phyloP scores from a whole-genome alignment of 768 basidiomycete species.

The Tylopilus subfusipes region DNA sequence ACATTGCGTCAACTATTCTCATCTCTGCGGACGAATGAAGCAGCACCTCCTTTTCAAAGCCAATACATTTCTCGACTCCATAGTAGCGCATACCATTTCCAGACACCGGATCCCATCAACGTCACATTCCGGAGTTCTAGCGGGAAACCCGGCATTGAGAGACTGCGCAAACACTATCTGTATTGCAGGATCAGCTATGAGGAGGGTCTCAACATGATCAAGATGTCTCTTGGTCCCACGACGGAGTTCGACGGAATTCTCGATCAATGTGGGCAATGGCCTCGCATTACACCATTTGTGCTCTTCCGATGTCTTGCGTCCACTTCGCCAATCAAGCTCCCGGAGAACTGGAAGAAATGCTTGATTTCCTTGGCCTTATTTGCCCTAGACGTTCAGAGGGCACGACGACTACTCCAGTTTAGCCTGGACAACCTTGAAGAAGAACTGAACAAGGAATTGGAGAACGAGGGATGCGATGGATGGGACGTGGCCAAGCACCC shows the following conservation, averaged over 20 bases:
- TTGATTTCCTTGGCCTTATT: constrained; percentile 25
- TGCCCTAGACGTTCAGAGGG: background rate
- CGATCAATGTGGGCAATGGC: constrained; percentile 33
- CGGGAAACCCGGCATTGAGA: constrained; percentile 11
- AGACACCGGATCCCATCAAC: too few relatives aligned
- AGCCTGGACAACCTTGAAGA: background rate
- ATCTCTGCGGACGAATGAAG: background rate
- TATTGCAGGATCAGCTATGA: background rate
- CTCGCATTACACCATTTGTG: constrained; percentile 26
- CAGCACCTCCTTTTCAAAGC: background rate
- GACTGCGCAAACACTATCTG: background rate
- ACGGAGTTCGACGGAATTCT: constrained; percentile 15
- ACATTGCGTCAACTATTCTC: background rate
- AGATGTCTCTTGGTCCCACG: constrained; percentile 6
- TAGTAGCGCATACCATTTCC: background rate
- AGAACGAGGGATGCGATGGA: background rate
- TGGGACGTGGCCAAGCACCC: background rate
- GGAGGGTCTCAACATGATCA: background rate
- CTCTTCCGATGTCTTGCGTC: constrained; percentile 31
- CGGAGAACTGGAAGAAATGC: constrained; percentile 25
- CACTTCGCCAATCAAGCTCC: constrained; percentile 7
- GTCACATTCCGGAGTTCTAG: constrained; percentile 13
- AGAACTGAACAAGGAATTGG: background rate
- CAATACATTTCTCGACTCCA: background rate
- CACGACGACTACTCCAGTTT: background rate